A percentile compares a stretch with the other conserved stretches of the same genome.
Conservation (phyloP, 495 filamentous ascomycete species). For the Penicillium cataractarum region DNA sequence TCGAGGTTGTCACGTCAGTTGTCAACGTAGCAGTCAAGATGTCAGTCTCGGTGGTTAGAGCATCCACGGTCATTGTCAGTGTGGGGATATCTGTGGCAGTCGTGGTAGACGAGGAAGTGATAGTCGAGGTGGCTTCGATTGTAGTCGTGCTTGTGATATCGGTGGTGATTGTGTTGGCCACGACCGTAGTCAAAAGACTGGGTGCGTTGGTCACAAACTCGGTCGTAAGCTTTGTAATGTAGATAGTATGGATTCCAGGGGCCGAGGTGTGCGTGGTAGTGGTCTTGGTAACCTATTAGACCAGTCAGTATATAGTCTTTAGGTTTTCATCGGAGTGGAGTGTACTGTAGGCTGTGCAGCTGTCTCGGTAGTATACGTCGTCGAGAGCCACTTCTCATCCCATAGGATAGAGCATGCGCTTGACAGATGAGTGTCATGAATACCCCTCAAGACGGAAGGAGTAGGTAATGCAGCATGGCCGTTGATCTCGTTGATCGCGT, state of each 20-base stretch:
- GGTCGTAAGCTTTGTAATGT: background rate
- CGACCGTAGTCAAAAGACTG: background rate
- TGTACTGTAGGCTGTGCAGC: background rate
- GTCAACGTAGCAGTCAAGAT: background rate
- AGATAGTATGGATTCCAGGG: background rate
- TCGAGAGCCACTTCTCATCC: constrained; percentile 7
- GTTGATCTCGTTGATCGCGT: background rate
- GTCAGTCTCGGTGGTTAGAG: background rate
- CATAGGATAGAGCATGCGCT: constrained; percentile 12
- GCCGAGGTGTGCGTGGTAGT: background rate
- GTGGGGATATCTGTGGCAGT: background rate
- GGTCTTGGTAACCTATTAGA: background rate
- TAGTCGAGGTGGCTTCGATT: background rate
- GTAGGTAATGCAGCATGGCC: background rate
- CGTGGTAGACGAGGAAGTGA: background rate
- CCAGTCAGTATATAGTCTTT: background rate
- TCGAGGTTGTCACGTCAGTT: background rate
- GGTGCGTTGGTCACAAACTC: background rate
- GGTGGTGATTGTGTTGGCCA: background rate
- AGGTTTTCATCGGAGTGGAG: background rate
- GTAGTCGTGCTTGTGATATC: background rate
- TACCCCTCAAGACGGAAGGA: background rate
- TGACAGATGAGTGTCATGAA: background rate
- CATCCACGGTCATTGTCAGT: background rate
- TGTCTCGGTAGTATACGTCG: constrained; percentile 4